Percentiles rank a stretch among this genome's conserved stretches.
phyloP scores from a whole-genome alignment of 2,329 filamentous ascomycete species.

The Onygenales sp. region DNA sequence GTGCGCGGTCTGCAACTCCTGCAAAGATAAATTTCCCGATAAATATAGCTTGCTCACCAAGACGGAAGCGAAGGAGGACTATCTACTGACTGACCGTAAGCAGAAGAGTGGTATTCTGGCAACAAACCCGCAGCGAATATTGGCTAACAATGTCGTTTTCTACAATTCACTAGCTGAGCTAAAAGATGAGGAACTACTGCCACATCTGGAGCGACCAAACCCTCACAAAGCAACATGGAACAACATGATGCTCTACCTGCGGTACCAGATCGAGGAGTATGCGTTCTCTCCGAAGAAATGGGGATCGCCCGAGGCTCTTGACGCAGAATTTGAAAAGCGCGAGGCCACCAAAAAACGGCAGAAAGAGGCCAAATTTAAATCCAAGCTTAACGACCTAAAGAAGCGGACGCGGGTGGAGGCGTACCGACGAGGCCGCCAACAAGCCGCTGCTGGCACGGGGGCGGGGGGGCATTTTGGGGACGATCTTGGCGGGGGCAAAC shows the following conservation, averaged over 20 bases:
- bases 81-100: constrained; percentile 82
- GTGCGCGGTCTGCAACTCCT: constrained; percentile 64
- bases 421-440: constrained; percentile 61
- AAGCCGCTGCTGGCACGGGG: constrained; percentile 27
- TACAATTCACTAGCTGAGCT: constrained; percentile 57
- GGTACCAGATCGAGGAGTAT: constrained; percentile 90
- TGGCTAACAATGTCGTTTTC: constrained; percentile 2
- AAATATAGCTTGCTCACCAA: constrained; percentile 95
- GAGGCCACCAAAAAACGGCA: constrained; percentile 70
- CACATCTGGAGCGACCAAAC: constrained; percentile 81
- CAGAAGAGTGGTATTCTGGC: constrained; percentile 14
- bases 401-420: constrained; percentile 87
- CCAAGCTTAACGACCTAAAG: constrained; percentile 81
- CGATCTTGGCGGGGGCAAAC: constrained; percentile 57
- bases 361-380: constrained; percentile 86
- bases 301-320: constrained; percentile 76
- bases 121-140: constrained; percentile 1
- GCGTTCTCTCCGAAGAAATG: constrained; percentile 76
- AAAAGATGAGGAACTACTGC: constrained; percentile 76
- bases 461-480: constrained; percentile 61
- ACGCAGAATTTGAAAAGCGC: constrained; percentile 76
- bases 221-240: constrained; percentile 95
- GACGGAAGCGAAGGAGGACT: constrained; percentile 92
- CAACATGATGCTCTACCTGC: constrained; percentile 96
- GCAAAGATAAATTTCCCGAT: constrained; percentile 83